Base-by-base conservation (phyloP, 1,284 basidiomycete species). In the Lentinus polychrous region DNA sequence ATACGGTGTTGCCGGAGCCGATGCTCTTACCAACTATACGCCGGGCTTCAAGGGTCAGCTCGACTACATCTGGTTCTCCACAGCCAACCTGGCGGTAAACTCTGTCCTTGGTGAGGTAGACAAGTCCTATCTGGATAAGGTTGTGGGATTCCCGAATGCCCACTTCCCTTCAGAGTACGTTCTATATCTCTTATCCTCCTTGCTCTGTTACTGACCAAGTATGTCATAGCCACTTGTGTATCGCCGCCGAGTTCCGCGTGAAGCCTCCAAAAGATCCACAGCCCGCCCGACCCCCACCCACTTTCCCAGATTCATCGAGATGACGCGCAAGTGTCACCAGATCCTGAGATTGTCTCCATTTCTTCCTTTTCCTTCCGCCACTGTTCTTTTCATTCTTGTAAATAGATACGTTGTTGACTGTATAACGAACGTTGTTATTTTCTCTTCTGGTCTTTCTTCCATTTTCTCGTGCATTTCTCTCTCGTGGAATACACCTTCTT, bases 121-220 rank as follows among this genome's bases (percentile, higher is more conserved):
- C 66, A 77, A 75, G 60, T 66, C 66, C 23, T 99, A 99, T 71
- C 68, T 98, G 59, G 81, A 86, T 60, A 94, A 92, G 69, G 83
- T 84, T 8, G 94, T 98, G 46, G 96, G 96, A 24, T 99, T 99
- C 77, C 95, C 95, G 36, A 96, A 97, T 65, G 84, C 86, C 6
- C 92, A 97, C 65, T 96, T 94, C 76, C 93, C 94, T 34, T 94
- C 89, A 54, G 91, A 94, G 91, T 94, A 68, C 66, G 91, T 86
- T 6, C 20, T 53, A 37, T 49, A 50, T 49, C 50, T 49, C 46
- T 45, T 46, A 39, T 45, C 45, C 46, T 53, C 47, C 34, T 50
- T 51, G 52, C 14, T 36, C 33, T 49, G 56, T 55, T 50, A 57
- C 50, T 60, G 49, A 60, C 52, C 43, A 43, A 45, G 43, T 52